These are phyloP conservation scores for Ambrosia hybrid DNA, from an alignment of 140 eudicot genomes.

Conservation along the genomic window DNA sequence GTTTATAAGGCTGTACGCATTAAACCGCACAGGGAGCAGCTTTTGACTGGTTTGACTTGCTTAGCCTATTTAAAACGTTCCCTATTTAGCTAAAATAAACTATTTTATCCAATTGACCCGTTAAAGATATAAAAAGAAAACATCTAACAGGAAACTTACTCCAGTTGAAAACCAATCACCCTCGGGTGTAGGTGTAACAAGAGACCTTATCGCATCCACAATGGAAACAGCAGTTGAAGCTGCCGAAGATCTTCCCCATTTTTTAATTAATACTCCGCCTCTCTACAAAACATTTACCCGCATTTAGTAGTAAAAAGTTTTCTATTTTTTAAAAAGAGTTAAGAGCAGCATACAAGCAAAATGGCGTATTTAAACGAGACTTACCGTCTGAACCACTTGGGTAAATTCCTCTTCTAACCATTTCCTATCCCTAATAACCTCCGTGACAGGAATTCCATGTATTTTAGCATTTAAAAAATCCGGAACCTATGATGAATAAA, in stretches of 20 bases:
- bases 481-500: conserved; percentile 63
- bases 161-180: conserved; percentile 99
- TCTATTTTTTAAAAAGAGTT: too few relatives aligned
- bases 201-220: conserved; percentile 90
- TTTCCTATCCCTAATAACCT: conserved; percentile 80
- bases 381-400: conserved; percentile 78
- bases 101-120: neutral
- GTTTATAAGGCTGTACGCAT: neutral
- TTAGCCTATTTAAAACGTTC: neutral
- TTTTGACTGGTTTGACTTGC: neutral
- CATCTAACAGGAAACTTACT: conserved; percentile 45
- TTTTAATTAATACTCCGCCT: conserved; percentile 86
- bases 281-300: conserved; percentile 52
- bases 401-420: conserved; percentile 99
- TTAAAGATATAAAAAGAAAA: neutral
- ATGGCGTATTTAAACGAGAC: conserved; percentile 3
- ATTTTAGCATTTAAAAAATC: conserved; percentile 50
- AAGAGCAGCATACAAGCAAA: neutral
- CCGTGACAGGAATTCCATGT: conserved; percentile 79
- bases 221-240: conserved; percentile 99
- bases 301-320: neutral
- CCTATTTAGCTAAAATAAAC: neutral
- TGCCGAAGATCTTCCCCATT: conserved; percentile 99
- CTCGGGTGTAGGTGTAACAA: conserved; percentile 87
- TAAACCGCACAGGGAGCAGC: neutral